Conservation (phyloP, 352 stramenopile species). For the Phytophthora sojae region DNA sequence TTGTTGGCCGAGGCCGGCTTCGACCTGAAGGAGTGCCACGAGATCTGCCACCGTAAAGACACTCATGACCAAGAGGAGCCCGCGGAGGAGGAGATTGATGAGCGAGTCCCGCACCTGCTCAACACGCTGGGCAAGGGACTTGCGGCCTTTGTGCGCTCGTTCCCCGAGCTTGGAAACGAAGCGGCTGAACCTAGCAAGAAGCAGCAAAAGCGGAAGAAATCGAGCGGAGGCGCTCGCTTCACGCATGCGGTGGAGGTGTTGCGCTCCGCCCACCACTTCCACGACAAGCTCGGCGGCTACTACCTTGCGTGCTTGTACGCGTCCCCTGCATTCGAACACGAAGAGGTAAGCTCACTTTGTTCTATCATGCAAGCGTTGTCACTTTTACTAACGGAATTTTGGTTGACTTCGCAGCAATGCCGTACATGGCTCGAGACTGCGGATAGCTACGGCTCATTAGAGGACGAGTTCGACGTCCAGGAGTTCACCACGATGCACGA, state of each 20-base stretch:
- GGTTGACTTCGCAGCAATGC: constrained; percentile 50
- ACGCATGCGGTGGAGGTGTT: constrained; percentile 70
- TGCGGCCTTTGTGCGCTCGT: constrained; percentile 49
- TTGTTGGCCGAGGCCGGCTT: constrained; percentile 55
- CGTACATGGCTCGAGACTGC: constrained; percentile 80
- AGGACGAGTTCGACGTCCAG: constrained; percentile 72
- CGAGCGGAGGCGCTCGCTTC: constrained; percentile 31
- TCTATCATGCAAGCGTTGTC: not conserved
- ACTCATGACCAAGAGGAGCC: constrained; percentile 63
- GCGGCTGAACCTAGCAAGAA: constrained; percentile 19
- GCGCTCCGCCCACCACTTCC: constrained; percentile 76
- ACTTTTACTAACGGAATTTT: constrained; percentile 3
- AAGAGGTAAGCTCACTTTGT: constrained; percentile 43
- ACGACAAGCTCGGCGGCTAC: constrained; percentile 87
- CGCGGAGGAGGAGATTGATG: constrained; percentile 71
- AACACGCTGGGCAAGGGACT: constrained; percentile 70
- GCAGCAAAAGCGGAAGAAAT: constrained; percentile 29
- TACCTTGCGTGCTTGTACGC: constrained; percentile 77
- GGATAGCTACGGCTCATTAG: constrained; percentile 79
- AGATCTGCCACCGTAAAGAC: constrained; percentile 76
- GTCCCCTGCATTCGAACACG: constrained; percentile 56
- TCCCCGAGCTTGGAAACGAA: constrained; percentile 16
- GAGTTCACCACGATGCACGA: constrained; percentile 68
- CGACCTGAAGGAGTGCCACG: constrained; percentile 63
- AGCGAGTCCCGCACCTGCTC: constrained; percentile 69